Percentiles rank a stretch among this genome's conserved stretches.
Conservation (phyloP, 192 early-diverging fungal species). For the Allomyces arbusculus region DNA sequence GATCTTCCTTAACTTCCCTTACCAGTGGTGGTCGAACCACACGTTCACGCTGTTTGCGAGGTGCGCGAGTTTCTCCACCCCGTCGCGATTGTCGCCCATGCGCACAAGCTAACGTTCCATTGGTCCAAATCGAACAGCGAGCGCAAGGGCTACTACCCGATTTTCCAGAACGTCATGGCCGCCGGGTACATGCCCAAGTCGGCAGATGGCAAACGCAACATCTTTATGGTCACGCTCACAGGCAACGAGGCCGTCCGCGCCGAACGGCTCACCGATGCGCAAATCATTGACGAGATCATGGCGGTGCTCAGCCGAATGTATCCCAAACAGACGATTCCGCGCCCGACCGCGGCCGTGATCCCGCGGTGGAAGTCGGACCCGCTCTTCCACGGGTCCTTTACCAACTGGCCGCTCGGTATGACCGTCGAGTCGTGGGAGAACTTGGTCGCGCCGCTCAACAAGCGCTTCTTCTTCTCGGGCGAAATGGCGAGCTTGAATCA, state of each 20-base stretch:
- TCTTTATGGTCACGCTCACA: constrained; percentile 9
- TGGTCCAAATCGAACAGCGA: constrained; percentile 1
- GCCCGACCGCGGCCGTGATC: constrained; percentile 10
- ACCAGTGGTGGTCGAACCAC: constrained; percentile 14
- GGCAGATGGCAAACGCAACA: constrained; percentile 8
- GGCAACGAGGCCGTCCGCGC: no score
- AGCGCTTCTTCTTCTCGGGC: constrained; percentile 18
- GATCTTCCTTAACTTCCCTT: constrained; percentile 15
- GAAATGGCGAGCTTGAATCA: constrained; percentile 12
- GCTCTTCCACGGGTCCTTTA: constrained; percentile 16
- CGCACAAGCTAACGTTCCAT: constrained; percentile 8
- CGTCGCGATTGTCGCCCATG: constrained; percentile 7
- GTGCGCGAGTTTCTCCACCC: background rate
- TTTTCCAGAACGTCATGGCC: constrained; percentile 9
- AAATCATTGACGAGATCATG: no score
- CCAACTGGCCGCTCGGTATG: constrained; percentile 17
- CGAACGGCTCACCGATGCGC: no score
- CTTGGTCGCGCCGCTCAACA: constrained; percentile 13
- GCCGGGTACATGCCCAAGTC: constrained; percentile 10
- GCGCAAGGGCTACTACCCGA: constrained; percentile 9
- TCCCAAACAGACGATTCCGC: background rate
- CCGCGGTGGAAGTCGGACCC: constrained; percentile 17
- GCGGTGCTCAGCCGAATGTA: no score
- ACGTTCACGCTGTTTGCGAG: constrained; percentile 5
- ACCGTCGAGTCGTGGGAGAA: constrained; percentile 10